phyloP scores from a whole-genome alignment of 805 yeast genomes.

The Starmerella tilneyi region DNA sequence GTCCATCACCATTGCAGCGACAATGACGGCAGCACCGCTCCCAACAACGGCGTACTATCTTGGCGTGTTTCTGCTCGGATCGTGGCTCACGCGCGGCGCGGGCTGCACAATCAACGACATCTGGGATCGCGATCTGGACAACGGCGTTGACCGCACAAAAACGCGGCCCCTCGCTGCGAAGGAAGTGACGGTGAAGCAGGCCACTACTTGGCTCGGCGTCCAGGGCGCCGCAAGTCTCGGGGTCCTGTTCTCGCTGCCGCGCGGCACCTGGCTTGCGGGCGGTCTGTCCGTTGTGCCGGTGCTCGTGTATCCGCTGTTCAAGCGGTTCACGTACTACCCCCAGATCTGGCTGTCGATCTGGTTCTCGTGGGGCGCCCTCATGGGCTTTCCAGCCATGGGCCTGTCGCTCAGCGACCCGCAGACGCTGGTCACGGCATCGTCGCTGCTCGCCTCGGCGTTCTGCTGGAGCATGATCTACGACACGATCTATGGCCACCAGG shows the following conservation, averaged over 20 bases:
- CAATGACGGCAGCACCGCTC: conserved; percentile 53
- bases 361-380: conserved; percentile 87
- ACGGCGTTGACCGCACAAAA: conserved; percentile 75
- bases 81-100: conserved; percentile 90
- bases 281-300: conserved; percentile 71
- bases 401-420: conserved; percentile 67
- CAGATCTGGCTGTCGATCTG: conserved; percentile 72
- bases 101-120: conserved; percentile 95
- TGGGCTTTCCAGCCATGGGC: conserved; percentile 96
- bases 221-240: conserved; percentile 68
- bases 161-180: conserved; percentile 92
- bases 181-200: conserved; percentile 59
- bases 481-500: conserved; percentile 96
- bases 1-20: conserved; percentile 88
- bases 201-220: conserved; percentile 56
- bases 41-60: conserved; percentile 51
- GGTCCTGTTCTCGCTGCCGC: conserved; percentile 61
- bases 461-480: conserved; percentile 95
- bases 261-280: conserved; percentile 70
- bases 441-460: conserved; percentile 65
- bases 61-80: conserved; percentile 68
- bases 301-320: conserved; percentile 82
- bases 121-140: conserved; percentile 71
- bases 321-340: conserved; percentile 91
- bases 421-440: conserved; percentile 33